Evolutionary conservation across 306 rosid species (phyloP).

Genomic region (Malus domestica): DNA sequence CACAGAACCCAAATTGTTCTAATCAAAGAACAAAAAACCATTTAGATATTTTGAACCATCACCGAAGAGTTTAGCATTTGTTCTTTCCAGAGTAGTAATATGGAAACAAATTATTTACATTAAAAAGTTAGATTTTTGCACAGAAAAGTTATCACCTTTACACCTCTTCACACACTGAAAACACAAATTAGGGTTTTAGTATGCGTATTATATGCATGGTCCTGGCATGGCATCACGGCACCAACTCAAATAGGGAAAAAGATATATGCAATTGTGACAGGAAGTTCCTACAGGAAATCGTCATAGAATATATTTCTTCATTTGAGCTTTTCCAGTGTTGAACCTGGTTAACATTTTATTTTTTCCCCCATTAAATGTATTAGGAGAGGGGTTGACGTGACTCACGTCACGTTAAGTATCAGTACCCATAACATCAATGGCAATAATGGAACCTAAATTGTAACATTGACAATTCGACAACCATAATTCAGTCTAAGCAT

Average conservation of each 20-base stretch:
- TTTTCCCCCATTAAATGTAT: not conserved
- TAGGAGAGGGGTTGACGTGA: not conserved
- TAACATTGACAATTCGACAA: not conserved
- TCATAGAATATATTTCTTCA: not conserved
- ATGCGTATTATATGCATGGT: not conserved
- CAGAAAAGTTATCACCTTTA: not conserved
- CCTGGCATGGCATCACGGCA: not conserved
- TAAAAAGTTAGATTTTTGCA: not conserved
- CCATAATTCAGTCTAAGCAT: not conserved
- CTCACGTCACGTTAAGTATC: not conserved
- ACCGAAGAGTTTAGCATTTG: not conserved
- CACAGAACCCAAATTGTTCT: constrained; percentile 33
- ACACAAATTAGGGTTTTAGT: not conserved
- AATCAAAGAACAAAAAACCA: constrained; percentile 21
- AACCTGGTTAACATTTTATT: not conserved
- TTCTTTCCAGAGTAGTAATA: not conserved
- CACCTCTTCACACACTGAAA: not conserved
- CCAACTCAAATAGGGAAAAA: constrained; percentile 5
- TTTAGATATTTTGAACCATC: constrained; percentile 1
- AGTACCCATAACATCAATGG: not conserved
- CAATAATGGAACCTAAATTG: not conserved
- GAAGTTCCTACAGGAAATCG: not conserved
- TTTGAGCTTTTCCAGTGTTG: not conserved
- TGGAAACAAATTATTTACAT: not conserved
- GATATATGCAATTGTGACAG: not conserved